Evolutionary conservation across 2,329 filamentous ascomycete genomes (phyloP).

Genomic region (Xylariaceae sp.): DNA sequence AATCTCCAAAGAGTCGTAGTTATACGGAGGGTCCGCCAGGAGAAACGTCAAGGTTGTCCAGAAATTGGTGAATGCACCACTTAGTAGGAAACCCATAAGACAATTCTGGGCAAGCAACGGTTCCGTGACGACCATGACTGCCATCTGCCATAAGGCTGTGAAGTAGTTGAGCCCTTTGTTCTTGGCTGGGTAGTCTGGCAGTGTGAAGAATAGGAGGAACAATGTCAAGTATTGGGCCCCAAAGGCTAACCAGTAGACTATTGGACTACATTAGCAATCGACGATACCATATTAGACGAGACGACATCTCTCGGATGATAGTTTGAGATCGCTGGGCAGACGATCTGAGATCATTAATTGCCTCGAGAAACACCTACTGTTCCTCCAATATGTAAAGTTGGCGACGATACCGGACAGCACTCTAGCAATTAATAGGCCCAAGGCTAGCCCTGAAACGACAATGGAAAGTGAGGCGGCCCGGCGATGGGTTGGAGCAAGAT

Average conservation of each 20-base stretch:
- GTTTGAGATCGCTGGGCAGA: too few species aligned
- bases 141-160: constrained; percentile 57
- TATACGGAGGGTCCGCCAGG: constrained; percentile 66
- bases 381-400: constrained; percentile 63
- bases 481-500: constrained; percentile 60
- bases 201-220: constrained; percentile 60
- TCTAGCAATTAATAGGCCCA: constrained; percentile 66
- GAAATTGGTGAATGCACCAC: constrained; percentile 59
- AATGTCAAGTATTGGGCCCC: constrained; percentile 64
- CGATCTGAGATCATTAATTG: too few species aligned
- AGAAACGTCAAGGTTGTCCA: constrained; percentile 81
- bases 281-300: too few species aligned
- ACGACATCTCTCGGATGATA: too few species aligned
- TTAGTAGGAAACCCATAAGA: constrained; percentile 33
- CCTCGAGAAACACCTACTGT: constrained; percentile 29
- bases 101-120: constrained; percentile 64
- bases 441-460: constrained; percentile 62
- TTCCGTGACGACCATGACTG: constrained; percentile 54
- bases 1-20: constrained; percentile 65
- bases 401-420: constrained; percentile 67
- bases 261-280: too few species aligned
- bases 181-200: constrained; percentile 68
- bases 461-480: constrained; percentile 63
- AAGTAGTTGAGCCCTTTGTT: constrained; percentile 61
- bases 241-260: constrained; percentile 64